These are phyloP conservation scores for Artomyces pyxidatus DNA, from an alignment of 768 basidiomycete genomes.

Conservation along the genomic window DNA sequence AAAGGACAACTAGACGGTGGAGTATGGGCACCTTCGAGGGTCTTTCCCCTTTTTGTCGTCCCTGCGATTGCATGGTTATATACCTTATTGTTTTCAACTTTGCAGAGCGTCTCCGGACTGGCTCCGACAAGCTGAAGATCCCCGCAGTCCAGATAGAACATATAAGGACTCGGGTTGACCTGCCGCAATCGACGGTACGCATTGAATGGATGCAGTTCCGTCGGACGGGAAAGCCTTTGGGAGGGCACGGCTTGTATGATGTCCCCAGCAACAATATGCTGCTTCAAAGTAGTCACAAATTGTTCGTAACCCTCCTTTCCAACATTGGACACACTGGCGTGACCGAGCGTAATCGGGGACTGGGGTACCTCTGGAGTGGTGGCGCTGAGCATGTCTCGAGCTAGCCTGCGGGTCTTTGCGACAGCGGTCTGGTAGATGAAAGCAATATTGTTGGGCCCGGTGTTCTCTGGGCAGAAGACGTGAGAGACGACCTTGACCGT, in stretches of 20 bases:
- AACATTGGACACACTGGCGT: constrained; percentile 77
- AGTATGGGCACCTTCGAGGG: constrained; percentile 64
- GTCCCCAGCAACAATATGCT: constrained; percentile 92
- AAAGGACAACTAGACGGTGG: constrained; percentile 1
- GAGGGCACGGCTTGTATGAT: constrained; percentile 99
- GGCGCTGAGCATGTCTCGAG: constrained; percentile 50
- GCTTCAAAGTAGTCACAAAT: constrained; percentile 87
- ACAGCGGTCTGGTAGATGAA: constrained; percentile 88
- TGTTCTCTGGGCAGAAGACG: constrained; percentile 74
- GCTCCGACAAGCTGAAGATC: constrained; percentile 95
- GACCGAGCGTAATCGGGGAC: constrained; percentile 54
- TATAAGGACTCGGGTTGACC: constrained; percentile 96
- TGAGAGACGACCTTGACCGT: constrained; percentile 94
- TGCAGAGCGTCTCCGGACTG: constrained; percentile 95
- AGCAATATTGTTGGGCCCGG: constrained; percentile 57
- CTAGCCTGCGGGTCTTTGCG: constrained; percentile 73
- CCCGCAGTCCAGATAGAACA: constrained; percentile 96
- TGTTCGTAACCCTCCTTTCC: constrained; percentile 87
- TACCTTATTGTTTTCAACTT: constrained; percentile 86
- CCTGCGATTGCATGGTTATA: constrained; percentile 98
- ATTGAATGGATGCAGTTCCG: constrained; percentile 92
- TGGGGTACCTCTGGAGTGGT: constrained; percentile 60
- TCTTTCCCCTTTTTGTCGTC: constrained; percentile 82
- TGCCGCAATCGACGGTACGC: constrained; percentile 90
- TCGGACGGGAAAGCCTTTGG: constrained; percentile 80